phyloP scores from a whole-genome alignment of 78 protist genomes.

The Dictyostelium capitatum region DNA sequence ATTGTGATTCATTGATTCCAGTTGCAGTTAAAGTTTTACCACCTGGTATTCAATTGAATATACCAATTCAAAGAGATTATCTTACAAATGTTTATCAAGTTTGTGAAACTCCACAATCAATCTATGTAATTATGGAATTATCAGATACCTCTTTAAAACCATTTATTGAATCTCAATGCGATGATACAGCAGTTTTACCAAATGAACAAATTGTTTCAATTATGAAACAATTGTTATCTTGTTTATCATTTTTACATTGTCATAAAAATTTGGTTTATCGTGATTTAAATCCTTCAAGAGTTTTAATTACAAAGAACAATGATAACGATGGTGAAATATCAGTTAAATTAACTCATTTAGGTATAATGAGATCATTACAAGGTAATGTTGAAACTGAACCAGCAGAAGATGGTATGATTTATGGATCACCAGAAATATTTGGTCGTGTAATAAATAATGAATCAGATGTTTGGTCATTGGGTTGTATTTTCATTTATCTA shows the following conservation, averaged over 20 bases:
- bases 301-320: background rate
- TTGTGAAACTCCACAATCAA: conserved; percentile 24
- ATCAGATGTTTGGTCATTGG: conserved; percentile 75
- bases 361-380: conserved; percentile 49
- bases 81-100: background rate
- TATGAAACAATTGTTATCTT: conserved; percentile 39
- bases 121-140: conserved; percentile 45
- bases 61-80: background rate
- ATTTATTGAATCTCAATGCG: background rate
- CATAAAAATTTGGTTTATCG: conserved; percentile 22
- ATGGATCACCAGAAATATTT: conserved; percentile 57
- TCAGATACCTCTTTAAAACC: background rate
- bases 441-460: conserved; percentile 27
- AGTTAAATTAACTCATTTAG: conserved; percentile 48
- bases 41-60: conserved; percentile 20
- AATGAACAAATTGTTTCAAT: background rate
- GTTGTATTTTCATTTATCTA: conserved; percentile 44
- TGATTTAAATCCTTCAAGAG: conserved; percentile 45
- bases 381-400: conserved; percentile 51
- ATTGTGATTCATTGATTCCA: background rate
- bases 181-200: conserved; percentile 17
- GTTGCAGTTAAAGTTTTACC: conserved; percentile 67
- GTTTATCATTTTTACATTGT: conserved; percentile 17
- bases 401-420: conserved; percentile 37
- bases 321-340: background rate